phyloP scores from a whole-genome alignment of 1,284 basidiomycete genomes.

The Cryptococcus floricola region DNA sequence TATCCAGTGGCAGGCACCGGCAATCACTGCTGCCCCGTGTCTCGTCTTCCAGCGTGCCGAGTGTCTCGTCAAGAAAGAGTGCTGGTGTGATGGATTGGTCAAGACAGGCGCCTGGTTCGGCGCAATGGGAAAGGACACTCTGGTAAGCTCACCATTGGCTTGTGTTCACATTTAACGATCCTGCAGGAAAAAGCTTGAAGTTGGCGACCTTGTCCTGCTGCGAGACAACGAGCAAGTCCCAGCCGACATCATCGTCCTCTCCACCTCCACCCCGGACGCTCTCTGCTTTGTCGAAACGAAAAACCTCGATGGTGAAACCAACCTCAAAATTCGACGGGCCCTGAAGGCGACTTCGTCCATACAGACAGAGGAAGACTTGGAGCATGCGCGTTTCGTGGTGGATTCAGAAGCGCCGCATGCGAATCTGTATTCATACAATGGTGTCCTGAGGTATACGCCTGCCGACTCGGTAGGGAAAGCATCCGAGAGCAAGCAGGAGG shows the following conservation, averaged over 20 bases:
- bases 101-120: slow-evolving; percentile 64
- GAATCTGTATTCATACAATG: slow-evolving; percentile 88
- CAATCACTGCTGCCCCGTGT: slow-evolving; percentile 10
- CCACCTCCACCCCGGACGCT: slow-evolving; percentile 67
- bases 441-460: slow-evolving; percentile 66
- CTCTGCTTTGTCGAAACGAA: slow-evolving; percentile 90
- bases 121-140: slow-evolving; percentile 88
- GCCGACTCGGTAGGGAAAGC: slow-evolving; percentile 11
- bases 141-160: slow-evolving; percentile 52
- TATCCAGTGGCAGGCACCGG: neutral
- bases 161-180: neutral
- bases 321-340: slow-evolving; percentile 80
- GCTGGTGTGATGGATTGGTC: slow-evolving; percentile 75
- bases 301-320: slow-evolving; percentile 95
- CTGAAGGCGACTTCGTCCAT: slow-evolving; percentile 73
- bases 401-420: slow-evolving; percentile 92
- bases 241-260: slow-evolving; percentile 86
- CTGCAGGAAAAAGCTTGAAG: slow-evolving; percentile 84
- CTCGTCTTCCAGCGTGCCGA: slow-evolving; percentile 21
- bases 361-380: slow-evolving; percentile 83
- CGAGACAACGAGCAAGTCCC: slow-evolving; percentile 93
- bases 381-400: slow-evolving; percentile 77
- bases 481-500: slow-evolving; percentile 44
- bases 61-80: slow-evolving; percentile 52
- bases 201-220: slow-evolving; percentile 89